Base-by-base conservation (phyloP, 2,329 filamentous ascomycete genomes). In the Colletotrichum filicis region DNA sequence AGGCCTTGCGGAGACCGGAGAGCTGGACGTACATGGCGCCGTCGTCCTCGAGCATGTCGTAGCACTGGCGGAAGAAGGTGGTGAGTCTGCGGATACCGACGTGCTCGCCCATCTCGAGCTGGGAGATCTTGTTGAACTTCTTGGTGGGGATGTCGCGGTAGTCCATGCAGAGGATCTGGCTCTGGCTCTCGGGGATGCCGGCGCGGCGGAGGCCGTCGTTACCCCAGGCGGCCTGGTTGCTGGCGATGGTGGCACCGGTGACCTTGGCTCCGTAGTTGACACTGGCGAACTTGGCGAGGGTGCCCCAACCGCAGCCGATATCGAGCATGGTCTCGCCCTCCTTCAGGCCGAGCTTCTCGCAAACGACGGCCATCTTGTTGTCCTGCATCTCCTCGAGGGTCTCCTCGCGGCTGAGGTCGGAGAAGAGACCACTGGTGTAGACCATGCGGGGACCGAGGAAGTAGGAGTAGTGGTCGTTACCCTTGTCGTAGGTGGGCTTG, bases 391-490 rank as follows among this genome's bases (percentile, higher is more conserved):
- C 89, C 86, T 99, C 97, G 30, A 99, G 92, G 42, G 92, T 91
- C 86, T 98, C 97, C 85, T 98, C 97, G 77, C 88, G 89, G 84
- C 92, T 92, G 83, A 94, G 90, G 83, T 98, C 95, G 74, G 93
- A 93, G 82, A 99, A 97, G 79, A 99, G 88, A 79, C 97, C 97
- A 63, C 94, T 97, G 64, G 97, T 99, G 88, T 98, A 98, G 85
- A 98, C 95, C 97, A 98, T 99, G 81, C 96, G 95, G 73, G 96
- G 96, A 74, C 97, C 97, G 75, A 98, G 91, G 90, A 98, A 98
- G 95, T 95, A 99, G 82, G 91, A 93, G 88, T 99, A 99, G 87
- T 98, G 98, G 85, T 98, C 97, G 83, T 99, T 95, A 81, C 97
- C 97, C 76, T 95, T 93, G 89, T 98, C 97, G 85, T 99, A 99